A percentile compares a stretch with the other conserved stretches of the same genome.
These are phyloP conservation scores for Alternaria sp. DNA, from an alignment of 2,329 filamentous ascomycete species.

Conservation along the genomic window DNA sequence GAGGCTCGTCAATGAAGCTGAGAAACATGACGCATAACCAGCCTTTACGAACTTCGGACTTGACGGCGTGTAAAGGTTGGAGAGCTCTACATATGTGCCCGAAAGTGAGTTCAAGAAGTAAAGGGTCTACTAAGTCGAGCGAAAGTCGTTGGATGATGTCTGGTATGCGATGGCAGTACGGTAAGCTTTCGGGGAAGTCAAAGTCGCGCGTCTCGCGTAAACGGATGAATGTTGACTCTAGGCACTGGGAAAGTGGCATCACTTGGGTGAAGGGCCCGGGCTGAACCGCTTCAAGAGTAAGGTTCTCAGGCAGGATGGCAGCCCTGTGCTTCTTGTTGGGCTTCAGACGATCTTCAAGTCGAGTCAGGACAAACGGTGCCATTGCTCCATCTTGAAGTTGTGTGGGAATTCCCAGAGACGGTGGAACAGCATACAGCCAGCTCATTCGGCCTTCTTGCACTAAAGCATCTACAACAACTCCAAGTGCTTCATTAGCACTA, in stretches of 20 bases:
- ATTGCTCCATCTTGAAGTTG: background rate
- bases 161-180: background rate
- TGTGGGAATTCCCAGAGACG: background rate
- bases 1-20: background rate
- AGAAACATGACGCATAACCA: background rate
- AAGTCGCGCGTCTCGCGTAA: background rate
- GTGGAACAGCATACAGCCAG: background rate
- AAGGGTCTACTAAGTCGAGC: background rate
- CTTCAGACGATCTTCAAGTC: background rate
- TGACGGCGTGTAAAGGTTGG: background rate
- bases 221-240: background rate
- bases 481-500: background rate
- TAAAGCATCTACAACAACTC: background rate
- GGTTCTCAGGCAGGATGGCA: accelerated
- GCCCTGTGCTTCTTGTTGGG: background rate
- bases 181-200: background rate
- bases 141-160: background rate
- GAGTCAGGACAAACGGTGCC: background rate
- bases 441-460: background rate
- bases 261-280: background rate
- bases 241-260: background rate
- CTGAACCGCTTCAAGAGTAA: background rate
- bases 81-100: background rate
- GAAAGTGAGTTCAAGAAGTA: background rate
- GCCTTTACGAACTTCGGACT: background rate